Percentiles rank a stretch among this genome's conserved stretches.
These are phyloP conservation scores for Xylaria sp. DNA, from an alignment of 2,329 filamentous ascomycete species.

Conservation along the genomic window DNA sequence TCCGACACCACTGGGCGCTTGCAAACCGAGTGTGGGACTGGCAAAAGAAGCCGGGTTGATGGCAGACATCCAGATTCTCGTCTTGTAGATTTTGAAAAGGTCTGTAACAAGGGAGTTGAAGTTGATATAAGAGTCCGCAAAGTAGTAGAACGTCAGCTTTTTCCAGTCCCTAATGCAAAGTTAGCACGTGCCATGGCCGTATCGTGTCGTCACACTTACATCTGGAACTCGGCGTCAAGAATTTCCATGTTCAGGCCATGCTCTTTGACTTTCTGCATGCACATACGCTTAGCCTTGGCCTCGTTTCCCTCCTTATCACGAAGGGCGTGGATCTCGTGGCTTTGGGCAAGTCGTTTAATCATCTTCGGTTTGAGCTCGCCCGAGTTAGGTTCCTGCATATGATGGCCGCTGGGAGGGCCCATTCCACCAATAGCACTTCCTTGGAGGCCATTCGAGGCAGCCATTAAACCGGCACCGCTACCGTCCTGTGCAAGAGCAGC, in stretches of 20 bases:
- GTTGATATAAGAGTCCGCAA: slow-evolving; percentile 96
- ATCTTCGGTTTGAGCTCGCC: slow-evolving; percentile 89
- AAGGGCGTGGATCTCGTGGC: slow-evolving; percentile 81
- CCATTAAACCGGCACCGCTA: slow-evolving; percentile 53
- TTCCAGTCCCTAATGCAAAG: slow-evolving; percentile 76
- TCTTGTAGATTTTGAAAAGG: slow-evolving; percentile 99
- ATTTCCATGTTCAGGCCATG: slow-evolving; percentile 98
- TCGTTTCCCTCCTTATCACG: slow-evolving; percentile 96
- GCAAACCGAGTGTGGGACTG: slow-evolving; percentile 66
- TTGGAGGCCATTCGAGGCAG: slow-evolving; percentile 57
- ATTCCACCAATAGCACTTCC: slow-evolving; percentile 71
- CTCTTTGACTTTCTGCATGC: slow-evolving; percentile 93
- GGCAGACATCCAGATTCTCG: slow-evolving; percentile 98
- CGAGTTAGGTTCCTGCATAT: slow-evolving; percentile 63
- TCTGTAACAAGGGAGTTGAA: slow-evolving; percentile 97
- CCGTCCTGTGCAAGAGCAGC: slow-evolving; percentile 59
- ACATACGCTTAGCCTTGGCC: slow-evolving; percentile 93
- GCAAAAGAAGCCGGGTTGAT: slow-evolving; percentile 97
- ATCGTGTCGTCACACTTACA: slow-evolving; percentile 53
- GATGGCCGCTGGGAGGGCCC: slow-evolving; percentile 68
- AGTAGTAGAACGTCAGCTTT: slow-evolving; percentile 98
- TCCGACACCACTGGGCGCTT: slow-evolving; percentile 61
- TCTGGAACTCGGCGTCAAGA: slow-evolving; percentile 95
- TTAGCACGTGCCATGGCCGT: slow-evolving; percentile 22
- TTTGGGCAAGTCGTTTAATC: slow-evolving; percentile 90